These are phyloP conservation scores for Pseudotsuga menziesii DNA, from an alignment of 75 land plant species.

Conservation along the genomic window DNA sequence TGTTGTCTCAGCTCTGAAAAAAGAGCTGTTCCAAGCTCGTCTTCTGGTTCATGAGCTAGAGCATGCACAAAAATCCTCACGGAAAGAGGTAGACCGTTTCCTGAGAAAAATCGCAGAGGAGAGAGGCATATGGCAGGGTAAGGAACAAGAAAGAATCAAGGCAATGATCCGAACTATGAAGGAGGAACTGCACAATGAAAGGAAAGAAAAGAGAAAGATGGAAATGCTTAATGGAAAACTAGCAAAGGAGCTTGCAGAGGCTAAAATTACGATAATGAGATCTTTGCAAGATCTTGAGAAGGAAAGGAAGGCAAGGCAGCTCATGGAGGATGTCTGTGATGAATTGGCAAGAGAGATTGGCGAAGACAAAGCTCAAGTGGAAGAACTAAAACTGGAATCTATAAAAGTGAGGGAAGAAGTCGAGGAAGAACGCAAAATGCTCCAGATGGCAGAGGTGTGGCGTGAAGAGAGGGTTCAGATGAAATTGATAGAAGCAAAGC, in stretches of 20 bases:
- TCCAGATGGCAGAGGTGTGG: slow-evolving; percentile 99
- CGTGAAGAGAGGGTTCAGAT: slow-evolving; percentile 98
- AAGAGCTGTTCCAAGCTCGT: slow-evolving; percentile 66
- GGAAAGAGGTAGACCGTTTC: slow-evolving; percentile 70
- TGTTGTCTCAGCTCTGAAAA: slow-evolving; percentile 44
- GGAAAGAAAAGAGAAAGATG: slow-evolving; percentile 49
- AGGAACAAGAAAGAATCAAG: slow-evolving; percentile 71
- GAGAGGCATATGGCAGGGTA: slow-evolving; percentile 60
- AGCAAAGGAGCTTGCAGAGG: slow-evolving; percentile 77
- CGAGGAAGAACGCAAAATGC: slow-evolving; percentile 93
- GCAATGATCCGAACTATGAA: slow-evolving; percentile 48
- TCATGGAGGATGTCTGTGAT: slow-evolving; percentile 93
- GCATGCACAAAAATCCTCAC: slow-evolving; percentile 41
- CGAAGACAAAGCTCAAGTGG: slow-evolving; percentile 88
- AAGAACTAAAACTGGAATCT: slow-evolving; percentile 70
- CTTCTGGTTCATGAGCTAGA: slow-evolving; percentile 66
- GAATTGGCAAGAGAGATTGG: slow-evolving; percentile 95
- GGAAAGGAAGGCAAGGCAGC: slow-evolving; percentile 75
- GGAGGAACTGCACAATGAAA: slow-evolving; percentile 58
- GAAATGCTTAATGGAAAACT: slow-evolving; percentile 67
- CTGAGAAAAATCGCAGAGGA: slow-evolving; percentile 75
- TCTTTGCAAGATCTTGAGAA: slow-evolving; percentile 78
- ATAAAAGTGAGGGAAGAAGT: slow-evolving; percentile 75
- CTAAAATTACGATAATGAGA: slow-evolving; percentile 56
- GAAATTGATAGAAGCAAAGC: slow-evolving; percentile 84